A percentile compares a stretch with the other conserved stretches of the same genome.
Evolutionary conservation across 2,329 filamentous ascomycete genomes (phyloP).

Genomic region (Rhynchosporium secalis): DNA sequence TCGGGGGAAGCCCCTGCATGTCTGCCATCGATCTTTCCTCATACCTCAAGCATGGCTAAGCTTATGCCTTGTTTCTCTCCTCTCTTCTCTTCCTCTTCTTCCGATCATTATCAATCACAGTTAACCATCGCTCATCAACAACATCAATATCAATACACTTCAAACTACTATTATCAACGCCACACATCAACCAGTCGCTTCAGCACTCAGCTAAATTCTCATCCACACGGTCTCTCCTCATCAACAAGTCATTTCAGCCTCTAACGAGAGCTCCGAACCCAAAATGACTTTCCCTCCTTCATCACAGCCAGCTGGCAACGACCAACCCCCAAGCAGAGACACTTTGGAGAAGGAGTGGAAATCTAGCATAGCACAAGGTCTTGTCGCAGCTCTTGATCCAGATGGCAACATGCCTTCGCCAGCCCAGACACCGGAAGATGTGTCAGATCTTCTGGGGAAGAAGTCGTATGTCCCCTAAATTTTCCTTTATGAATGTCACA

Average conservation of each 20-base stretch:
- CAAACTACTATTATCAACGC: not conserved
- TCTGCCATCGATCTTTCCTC: not conserved
- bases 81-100: not conserved
- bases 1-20: not conserved
- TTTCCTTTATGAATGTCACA: not conserved
- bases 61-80: not conserved
- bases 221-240: too few relatives aligned
- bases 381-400: not conserved
- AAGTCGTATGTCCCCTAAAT: not conserved
- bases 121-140: not conserved
- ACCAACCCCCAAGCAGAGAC: not conserved
- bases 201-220: too few relatives aligned
- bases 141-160: not conserved
- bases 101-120: not conserved
- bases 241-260: too few relatives aligned
- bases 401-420: not conserved
- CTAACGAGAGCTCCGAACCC: too few relatives aligned
- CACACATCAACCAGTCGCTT: not conserved
- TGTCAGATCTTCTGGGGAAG: not conserved
- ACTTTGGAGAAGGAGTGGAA: not conserved
- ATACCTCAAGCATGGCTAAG: not conserved
- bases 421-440: not conserved
- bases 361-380: not conserved
- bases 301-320: too few relatives aligned
- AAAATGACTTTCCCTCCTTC: too few relatives aligned